Percentiles rank a stretch among this genome's conserved stretches.
Evolutionary conservation across 2,329 filamentous ascomycete species (phyloP).

Genomic region (Xylaria sp.): DNA sequence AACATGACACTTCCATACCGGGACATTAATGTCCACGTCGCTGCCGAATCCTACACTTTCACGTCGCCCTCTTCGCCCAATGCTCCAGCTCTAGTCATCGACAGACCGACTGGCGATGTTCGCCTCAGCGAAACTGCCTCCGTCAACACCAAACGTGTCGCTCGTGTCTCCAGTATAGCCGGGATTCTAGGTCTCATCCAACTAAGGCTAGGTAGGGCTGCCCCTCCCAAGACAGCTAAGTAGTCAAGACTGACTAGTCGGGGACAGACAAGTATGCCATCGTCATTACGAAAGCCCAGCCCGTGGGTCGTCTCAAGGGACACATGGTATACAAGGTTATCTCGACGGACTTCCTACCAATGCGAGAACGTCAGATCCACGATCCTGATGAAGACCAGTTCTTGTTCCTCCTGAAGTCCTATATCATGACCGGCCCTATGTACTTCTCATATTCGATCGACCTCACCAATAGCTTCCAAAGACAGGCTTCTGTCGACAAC

Average conservation of each 20-base stretch:
- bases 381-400: conserved; percentile 96
- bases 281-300: conserved; percentile 92
- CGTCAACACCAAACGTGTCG: conserved; percentile 76
- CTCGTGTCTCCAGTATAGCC: conserved; percentile 87
- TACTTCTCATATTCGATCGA: conserved; percentile 99
- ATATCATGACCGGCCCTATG: conserved; percentile 87
- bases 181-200: conserved; percentile 96
- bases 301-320: conserved; percentile 90
- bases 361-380: conserved; percentile 90
- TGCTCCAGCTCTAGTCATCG: conserved; percentile 87
- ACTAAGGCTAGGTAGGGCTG: conserved; percentile 81
- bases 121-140: conserved; percentile 84
- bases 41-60: conserved; percentile 93
- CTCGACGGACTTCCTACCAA: conserved; percentile 90
- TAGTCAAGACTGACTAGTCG: conserved; percentile 28
- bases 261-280: conserved; percentile 89
- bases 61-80: conserved; percentile 93
- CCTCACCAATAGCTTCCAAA: conserved; percentile 95
- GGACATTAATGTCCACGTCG: conserved; percentile 97
- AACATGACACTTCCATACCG: conserved; percentile 75
- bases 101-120: conserved; percentile 91
- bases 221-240: neutral
- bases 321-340: conserved; percentile 96
- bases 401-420: conserved; percentile 80
- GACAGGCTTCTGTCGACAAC: conserved; percentile 81